Base-by-base conservation (phyloP, 1,284 basidiomycete species). In the Paramarasmius palmivorus region DNA sequence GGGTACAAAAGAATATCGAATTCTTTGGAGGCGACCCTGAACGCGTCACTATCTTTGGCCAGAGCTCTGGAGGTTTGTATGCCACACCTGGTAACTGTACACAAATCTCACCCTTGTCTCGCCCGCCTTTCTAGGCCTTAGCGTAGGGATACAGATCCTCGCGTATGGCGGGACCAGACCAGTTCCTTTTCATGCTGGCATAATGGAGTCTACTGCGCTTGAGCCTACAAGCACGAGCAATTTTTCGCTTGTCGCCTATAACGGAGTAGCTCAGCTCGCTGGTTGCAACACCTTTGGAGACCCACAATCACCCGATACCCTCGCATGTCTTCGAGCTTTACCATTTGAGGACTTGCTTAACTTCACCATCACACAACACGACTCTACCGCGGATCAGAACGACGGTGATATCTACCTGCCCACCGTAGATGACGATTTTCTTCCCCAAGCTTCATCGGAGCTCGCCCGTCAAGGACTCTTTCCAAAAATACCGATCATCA, bases 371-470 rank as follows among this genome's bases (percentile, higher is more conserved):
- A 20, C 15, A 5, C 49, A 50, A 42, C 38, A 41, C 17, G 38
- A 50, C n/a, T 40, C 49, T 15, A 41, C 49, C 17, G 23, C 23
- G 8, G 39, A 40, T 19, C 20, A 22, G 22, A 50, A 50, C 37
- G 36, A 29, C 25, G 49, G 49, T n/a, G 49, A 50, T 32, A 50
- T 29, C 14, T 50, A 50, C 40, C 26, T 50, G 4, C 49, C 49
- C 20, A 42, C 49, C 4, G 49, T 50, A 15, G 49, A 50, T 50
- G 49, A 25, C 23, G 49, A 50, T 39, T 50, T 50, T n/a, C 38
- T 50, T 7, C 49, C 49, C 2, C 26, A 19, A 2, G 38, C 49
- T 2, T 50, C 49, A 15, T 50, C 49, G 4, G 49, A 50, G 19
- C 49, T 50, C 14, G 22, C 38, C 3, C 37, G 23, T 2, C 19